phyloP scores from a whole-genome alignment of 2,329 filamentous ascomycete genomes.

The Fusarium cicatricum region DNA sequence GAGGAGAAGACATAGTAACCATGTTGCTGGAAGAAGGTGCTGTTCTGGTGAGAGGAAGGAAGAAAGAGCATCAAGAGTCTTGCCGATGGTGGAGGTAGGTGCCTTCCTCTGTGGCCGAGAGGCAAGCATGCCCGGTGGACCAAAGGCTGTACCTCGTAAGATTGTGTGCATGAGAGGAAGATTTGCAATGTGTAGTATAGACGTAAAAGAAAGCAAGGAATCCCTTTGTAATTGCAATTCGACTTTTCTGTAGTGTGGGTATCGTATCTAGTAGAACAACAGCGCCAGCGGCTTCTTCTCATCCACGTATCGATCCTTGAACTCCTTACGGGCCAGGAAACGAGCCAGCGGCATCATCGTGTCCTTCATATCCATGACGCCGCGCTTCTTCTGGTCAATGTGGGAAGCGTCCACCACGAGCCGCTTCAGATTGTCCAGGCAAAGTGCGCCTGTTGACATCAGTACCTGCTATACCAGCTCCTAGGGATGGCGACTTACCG shows the following conservation, averaged over 20 bases:
- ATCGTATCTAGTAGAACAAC: slow-evolving; percentile 67
- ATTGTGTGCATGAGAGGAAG: no score
- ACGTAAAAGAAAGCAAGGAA: background rate
- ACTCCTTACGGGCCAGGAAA: slow-evolving; percentile 74
- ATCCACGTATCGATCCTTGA: slow-evolving; percentile 74
- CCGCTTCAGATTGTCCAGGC: slow-evolving; percentile 74
- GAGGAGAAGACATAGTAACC: background rate
- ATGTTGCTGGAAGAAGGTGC: slow-evolving; percentile 5
- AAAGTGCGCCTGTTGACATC: slow-evolving; percentile 65
- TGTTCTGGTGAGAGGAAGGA: background rate
- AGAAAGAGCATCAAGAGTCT: background rate
- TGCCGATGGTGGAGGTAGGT: no score
- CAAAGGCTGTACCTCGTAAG: no score
- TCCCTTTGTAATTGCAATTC: background rate
- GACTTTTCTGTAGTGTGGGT: slow-evolving; percentile 22
- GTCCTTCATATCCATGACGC: slow-evolving; percentile 95
- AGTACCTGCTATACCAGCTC: background rate
- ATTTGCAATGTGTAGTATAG: no score
- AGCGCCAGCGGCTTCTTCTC: slow-evolving; percentile 66
- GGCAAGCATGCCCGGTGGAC: no score
- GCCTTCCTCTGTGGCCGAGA: no score
- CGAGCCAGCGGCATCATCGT: slow-evolving; percentile 81
- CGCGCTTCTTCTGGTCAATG: slow-evolving; percentile 93
- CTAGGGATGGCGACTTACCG: slow-evolving; percentile 59
- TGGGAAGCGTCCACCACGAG: slow-evolving; percentile 92